phyloP scores from a whole-genome alignment of 2,329 filamentous ascomycete species.

The Botryotinia convoluta region DNA sequence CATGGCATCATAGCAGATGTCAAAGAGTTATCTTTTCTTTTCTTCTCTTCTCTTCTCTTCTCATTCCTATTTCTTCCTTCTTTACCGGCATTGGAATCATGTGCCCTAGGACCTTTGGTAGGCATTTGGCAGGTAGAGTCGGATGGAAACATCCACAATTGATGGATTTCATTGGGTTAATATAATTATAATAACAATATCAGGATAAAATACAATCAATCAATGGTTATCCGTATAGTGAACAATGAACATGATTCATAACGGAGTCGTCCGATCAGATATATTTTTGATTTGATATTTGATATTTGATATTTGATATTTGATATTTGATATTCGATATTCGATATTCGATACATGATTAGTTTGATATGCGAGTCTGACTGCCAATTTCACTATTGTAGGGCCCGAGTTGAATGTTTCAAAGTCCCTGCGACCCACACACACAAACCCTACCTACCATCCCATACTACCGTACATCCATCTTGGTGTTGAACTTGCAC shows the following conservation, averaged over 20 bases:
- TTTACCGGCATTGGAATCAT: too few species aligned
- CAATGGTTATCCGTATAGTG: not conserved
- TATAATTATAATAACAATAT: not conserved
- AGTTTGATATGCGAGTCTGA: not conserved
- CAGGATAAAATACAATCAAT: not conserved
- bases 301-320: not conserved
- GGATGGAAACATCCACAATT: not conserved
- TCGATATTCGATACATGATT: not conserved
- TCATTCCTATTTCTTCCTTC: not conserved
- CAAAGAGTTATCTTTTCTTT: not conserved
- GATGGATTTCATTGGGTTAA: not conserved
- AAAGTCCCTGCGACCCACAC: not conserved
- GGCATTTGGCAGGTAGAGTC: not conserved
- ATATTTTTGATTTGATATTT: not conserved
- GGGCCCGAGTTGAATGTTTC: not conserved
- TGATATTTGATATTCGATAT: not conserved
- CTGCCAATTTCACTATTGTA: not conserved
- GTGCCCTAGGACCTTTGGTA: not conserved
- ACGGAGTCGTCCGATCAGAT: not conserved
- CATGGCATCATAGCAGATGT: not conserved
- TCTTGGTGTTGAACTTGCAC: not conserved
- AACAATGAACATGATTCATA: too few species aligned
- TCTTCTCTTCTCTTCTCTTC: not conserved
- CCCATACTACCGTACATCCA: too few species aligned
- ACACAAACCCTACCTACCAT: not conserved